These are phyloP conservation scores for Tulasnella sp. DNA, from an alignment of 768 basidiomycete genomes.

Conservation along the genomic window DNA sequence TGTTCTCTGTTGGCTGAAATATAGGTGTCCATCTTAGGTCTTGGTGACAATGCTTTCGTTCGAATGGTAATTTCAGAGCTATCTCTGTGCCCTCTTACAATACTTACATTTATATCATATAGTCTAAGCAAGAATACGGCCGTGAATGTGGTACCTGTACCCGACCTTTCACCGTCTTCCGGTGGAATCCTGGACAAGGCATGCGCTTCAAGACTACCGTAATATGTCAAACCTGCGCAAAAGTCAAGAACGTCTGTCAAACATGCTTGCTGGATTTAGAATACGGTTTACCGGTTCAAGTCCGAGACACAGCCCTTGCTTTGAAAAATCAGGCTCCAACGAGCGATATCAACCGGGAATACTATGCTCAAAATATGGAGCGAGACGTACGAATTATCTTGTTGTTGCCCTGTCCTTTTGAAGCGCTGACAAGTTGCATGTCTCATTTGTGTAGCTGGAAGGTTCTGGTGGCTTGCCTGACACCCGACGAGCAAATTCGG, in stretches of 20 bases:
- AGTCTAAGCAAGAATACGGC: constrained; percentile 97
- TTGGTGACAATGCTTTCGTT: constrained; percentile 86
- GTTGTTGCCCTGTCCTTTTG: background rate
- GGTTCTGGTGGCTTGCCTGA: constrained; percentile 59
- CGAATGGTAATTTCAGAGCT: constrained; percentile 64
- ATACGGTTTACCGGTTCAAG: constrained; percentile 93
- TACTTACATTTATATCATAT: constrained; percentile 1
- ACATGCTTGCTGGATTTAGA: constrained; percentile 95
- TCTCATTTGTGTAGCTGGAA: constrained; percentile 44
- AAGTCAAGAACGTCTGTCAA: constrained; percentile 94
- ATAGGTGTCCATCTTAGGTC: constrained; percentile 40
- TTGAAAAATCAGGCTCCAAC: constrained; percentile 81
- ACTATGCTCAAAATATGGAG: constrained; percentile 89
- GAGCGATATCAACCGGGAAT: constrained; percentile 95
- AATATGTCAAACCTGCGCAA: constrained; percentile 94
- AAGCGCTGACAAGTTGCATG: background rate
- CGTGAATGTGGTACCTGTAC: constrained; percentile 96
- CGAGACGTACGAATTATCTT: constrained; percentile 48
- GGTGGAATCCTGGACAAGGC: constrained; percentile 94
- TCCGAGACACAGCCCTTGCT: constrained; percentile 89
- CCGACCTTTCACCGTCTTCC: constrained; percentile 92
- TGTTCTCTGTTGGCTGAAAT: background rate
- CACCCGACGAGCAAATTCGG: constrained; percentile 55
- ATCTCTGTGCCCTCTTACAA: background rate
- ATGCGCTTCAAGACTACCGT: constrained; percentile 95